Evolutionary conservation across 805 yeast genomes (phyloP), one percentile per base, ranked within the genome.

Genomic region (Lipomyces yamanashiensis): DNA sequence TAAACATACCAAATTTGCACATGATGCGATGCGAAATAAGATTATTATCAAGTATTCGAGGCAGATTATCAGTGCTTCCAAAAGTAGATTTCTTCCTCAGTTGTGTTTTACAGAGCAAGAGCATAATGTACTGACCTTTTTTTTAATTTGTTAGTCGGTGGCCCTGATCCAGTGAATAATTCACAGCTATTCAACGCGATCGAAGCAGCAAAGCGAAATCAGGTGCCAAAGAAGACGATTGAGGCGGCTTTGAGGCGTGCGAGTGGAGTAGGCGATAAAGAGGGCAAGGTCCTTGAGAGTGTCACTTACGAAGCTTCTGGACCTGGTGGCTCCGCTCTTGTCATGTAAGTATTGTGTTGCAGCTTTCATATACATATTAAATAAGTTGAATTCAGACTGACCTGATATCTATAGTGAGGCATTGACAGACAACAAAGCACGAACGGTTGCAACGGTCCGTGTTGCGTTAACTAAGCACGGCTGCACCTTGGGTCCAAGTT

Each of bases 1-100:
- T 70, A 89, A 92, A 73, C 98, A 92, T 74, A 95, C 89, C 74
- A 93, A 93, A 77, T 96, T 96, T 60, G 90, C 90, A 67, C 91
- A 92, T 72, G 99, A 93, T 77, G 89, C 91, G 21, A 85, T 83
- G 63, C 87, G 85, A 74, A 87, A 90, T 63, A 83, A 85, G 61
- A 80, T 85, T 36, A 86, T 90, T 5, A 88, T 87, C 70, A 85
- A 86, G 69, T 80, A 89, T 72, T 88, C 97, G 6, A 83, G 85
- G 51, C 83, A 85, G 71, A 89, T 93, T 63, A 85, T 89, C 15
- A 81, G 89, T 48, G 88, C 95, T 52, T 93, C 90, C 0, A 86
- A 85, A 67, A 68, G 76, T 74, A 56, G 34, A 74, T 23, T 2
- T 8, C 37, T 36, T 37, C 17, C 19, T 28, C 40, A n/a, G 10